These are phyloP conservation scores for Wickerhamomyces kurtzmanii DNA, from an alignment of 805 yeast species.

Conservation along the genomic window DNA sequence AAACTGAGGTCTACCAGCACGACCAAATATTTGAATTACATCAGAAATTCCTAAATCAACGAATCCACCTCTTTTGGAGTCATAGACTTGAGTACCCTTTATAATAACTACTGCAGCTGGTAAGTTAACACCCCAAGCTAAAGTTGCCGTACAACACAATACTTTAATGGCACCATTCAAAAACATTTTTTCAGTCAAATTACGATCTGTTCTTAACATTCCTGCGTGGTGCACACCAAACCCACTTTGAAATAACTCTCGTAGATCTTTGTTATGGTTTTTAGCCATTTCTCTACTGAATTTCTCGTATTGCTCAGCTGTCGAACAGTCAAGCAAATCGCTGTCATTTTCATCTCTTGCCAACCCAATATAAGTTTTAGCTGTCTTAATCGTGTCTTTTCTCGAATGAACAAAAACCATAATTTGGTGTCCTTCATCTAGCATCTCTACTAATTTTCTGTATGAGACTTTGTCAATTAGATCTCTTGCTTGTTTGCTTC, in stretches of 20 bases:
- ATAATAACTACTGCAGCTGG: slow-evolving; percentile 97
- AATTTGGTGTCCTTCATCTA: slow-evolving; percentile 70
- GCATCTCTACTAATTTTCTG: slow-evolving; percentile 60
- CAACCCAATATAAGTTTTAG: slow-evolving; percentile 58
- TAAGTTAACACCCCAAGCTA: slow-evolving; percentile 98
- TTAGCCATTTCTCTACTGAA: slow-evolving; percentile 58
- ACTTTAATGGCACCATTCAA: slow-evolving; percentile 80
- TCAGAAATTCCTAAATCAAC: slow-evolving; percentile 92
- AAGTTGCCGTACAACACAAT: slow-evolving; percentile 89
- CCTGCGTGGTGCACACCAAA: slow-evolving; percentile 98
- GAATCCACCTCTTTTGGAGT: slow-evolving; percentile 90
- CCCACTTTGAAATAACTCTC: slow-evolving; percentile 72
- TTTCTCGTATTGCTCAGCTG: slow-evolving; percentile 28
- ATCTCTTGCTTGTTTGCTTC: slow-evolving; percentile 57
- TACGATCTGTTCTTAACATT: slow-evolving; percentile 84
- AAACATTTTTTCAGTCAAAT: slow-evolving; percentile 82
- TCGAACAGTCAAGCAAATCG: slow-evolving; percentile 47
- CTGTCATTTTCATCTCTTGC: slow-evolving; percentile 54
- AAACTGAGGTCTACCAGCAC: slow-evolving; percentile 98
- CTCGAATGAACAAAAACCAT: slow-evolving; percentile 97
- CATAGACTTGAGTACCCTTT: slow-evolving; percentile 94
- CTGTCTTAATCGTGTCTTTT: slow-evolving; percentile 83
- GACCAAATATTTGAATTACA: slow-evolving; percentile 95
- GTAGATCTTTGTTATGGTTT: slow-evolving; percentile 67
- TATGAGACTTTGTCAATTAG: slow-evolving; percentile 70